Base-by-base conservation (phyloP, 257 asterid genomes). In the Solanum lycopersicoides region DNA sequence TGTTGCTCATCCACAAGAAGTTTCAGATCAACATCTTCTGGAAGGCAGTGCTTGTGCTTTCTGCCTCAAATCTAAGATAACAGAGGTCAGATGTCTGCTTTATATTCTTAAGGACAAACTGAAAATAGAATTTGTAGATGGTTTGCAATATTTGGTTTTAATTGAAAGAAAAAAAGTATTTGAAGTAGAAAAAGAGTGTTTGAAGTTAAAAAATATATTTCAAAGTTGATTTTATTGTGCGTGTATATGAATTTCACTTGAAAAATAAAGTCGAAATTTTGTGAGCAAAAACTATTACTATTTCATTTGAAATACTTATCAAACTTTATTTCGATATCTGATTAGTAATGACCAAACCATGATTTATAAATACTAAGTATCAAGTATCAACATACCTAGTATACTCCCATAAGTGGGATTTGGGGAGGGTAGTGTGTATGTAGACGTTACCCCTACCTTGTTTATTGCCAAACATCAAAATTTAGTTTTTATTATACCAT, bases 11-110 rank as follows among this genome's bases (percentile, higher is more conserved):
- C 85, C 71, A 10, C 23, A 50, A 50, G 84, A 71, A 69, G 89
- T 44, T 39, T 44, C 87, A 37, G 93, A 86, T 82, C 89, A 89
- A 69, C 75, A 90, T 35, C 44, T 83, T 76, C 69, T 21, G 25
- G 83, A 88, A 85, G 92, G 88, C 76, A 82, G 47, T 87, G 83
- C 87, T 63, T 97, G 99, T 91, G 97, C 94, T 63, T 94, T 97
- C 89, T 97, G 99, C 92, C 94, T 92, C 80, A 89, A 97, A 87
- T 94, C 98, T 59, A 89, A 89, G 88, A 87, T 91, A 83, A 90
- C 98, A 73, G 96, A 94, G 82, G 99, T 97, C 91, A 91, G 94
- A 44, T 80, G 3, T 50, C 68, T 80, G 69, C 28, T 50, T 82
- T 50, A 32, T 50, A 82, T 82, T 82, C 41, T 32, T 11, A 50